Conservation (phyloP, 2,329 filamentous ascomycete genomes). For the Fusarium burgessii region DNA sequence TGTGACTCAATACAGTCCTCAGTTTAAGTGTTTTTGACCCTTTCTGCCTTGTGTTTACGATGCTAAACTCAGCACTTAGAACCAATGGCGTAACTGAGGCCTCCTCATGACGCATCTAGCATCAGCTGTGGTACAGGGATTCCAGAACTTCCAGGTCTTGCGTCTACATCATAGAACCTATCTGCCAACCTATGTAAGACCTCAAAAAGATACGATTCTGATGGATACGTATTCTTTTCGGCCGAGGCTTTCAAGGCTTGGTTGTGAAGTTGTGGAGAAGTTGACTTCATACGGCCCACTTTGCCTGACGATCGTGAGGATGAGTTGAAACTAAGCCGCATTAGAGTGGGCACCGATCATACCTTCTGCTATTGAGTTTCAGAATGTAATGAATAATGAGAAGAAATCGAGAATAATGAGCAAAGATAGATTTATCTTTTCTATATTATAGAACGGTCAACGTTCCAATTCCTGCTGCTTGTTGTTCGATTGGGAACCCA, state of each 20-base stretch:
- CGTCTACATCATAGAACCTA: not conserved
- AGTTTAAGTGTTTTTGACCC: conserved; percentile 12
- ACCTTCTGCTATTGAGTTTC: not conserved
- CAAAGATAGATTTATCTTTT: conserved; percentile 34
- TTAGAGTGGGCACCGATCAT: not conserved
- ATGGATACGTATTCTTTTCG: not conserved
- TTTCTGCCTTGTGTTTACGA: conserved; percentile 40
- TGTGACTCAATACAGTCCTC: conserved; percentile 16
- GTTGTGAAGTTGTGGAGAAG: conserved; percentile 8
- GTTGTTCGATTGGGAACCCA: conserved; percentile 18
- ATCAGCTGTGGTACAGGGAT: not conserved
- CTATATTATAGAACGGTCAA: conserved; percentile 39
- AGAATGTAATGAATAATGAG: not conserved
- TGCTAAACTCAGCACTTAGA: conserved; percentile 7
- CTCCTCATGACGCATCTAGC: conserved; percentile 21
- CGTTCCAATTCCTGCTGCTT: conserved; percentile 25
- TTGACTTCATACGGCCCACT: conserved; percentile 22
- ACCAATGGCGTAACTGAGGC: conserved; percentile 34
- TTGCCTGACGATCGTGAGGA: conserved; percentile 20
- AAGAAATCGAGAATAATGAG: not conserved
- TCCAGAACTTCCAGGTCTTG: not conserved
- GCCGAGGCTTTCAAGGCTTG: conserved; percentile 1
- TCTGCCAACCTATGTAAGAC: not conserved
- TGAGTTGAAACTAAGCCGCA: conserved; percentile 11
- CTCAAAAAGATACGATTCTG: not conserved